phyloP scores from a whole-genome alignment of 1,284 basidiomycete genomes.

The Apiotrichum siamense region DNA sequence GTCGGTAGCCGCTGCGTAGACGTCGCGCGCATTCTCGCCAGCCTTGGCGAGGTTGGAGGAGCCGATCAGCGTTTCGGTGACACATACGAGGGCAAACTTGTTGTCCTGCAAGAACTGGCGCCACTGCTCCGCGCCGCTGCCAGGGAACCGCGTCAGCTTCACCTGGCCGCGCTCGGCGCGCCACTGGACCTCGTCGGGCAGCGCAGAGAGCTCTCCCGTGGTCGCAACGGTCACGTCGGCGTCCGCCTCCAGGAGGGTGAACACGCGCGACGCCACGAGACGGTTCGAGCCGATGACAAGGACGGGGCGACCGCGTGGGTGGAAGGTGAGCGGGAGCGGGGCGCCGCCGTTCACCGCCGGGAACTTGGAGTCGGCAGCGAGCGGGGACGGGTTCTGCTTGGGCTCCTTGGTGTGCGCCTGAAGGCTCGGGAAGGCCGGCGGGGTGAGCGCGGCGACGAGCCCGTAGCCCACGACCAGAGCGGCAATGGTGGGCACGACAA shows the following conservation, averaged over 20 bases:
- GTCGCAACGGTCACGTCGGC: slow-evolving; percentile 63
- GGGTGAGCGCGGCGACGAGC: slow-evolving; percentile 23
- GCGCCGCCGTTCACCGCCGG: slow-evolving; percentile 53
- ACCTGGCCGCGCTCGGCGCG: slow-evolving; percentile 57
- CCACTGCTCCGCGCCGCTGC: slow-evolving; percentile 7
- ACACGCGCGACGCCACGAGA: slow-evolving; percentile 73
- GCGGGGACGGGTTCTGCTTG: neutral
- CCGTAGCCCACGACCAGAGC: slow-evolving; percentile 28
- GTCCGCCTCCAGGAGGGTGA: slow-evolving; percentile 74
- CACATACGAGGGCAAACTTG: slow-evolving; percentile 57
- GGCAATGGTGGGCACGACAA: slow-evolving; percentile 33
- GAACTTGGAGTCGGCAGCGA: slow-evolving; percentile 20
- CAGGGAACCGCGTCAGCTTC: slow-evolving; percentile 46
- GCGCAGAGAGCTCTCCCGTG: slow-evolving; percentile 36
- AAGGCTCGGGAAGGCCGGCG: neutral
- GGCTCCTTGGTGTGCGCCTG: neutral
- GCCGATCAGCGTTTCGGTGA: slow-evolving; percentile 60
- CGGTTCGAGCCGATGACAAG: slow-evolving; percentile 69
- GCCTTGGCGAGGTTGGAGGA: slow-evolving; percentile 48
- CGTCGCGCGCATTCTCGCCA: slow-evolving; percentile 52
- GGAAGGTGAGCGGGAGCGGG: slow-evolving; percentile 74
- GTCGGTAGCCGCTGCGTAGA: slow-evolving; percentile 55
- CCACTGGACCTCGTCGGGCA: slow-evolving; percentile 69
- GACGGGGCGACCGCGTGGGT: slow-evolving; percentile 51
- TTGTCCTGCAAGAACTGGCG: slow-evolving; percentile 10